Percentiles rank a stretch among this genome's conserved stretches.
These are phyloP conservation scores for Claviceps quebecensis DNA, from an alignment of 2,329 filamentous ascomycete genomes.

Conservation along the genomic window DNA sequence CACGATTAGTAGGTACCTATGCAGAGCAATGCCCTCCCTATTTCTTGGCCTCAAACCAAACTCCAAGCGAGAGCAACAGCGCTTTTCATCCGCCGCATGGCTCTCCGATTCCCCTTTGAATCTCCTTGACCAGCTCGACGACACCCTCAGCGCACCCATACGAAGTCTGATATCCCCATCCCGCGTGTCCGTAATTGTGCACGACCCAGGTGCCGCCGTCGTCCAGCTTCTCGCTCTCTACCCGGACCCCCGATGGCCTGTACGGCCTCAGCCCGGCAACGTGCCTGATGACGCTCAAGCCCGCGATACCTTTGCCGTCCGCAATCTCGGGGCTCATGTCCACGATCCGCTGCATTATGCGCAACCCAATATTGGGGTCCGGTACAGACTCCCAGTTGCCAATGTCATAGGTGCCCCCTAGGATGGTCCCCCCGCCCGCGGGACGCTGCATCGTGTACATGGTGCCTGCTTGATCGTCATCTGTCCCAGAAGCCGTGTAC, in stretches of 20 bases:
- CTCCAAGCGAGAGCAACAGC: conserved; percentile 14
- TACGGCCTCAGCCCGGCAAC: conserved; percentile 70
- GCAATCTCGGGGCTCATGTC: conserved; percentile 51
- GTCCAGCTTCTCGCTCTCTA: conserved; percentile 44
- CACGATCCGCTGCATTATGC: conserved; percentile 72
- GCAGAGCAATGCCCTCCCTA: neutral
- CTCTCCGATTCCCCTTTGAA: conserved; percentile 23
- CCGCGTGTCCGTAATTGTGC: conserved; percentile 68
- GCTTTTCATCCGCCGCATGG: conserved; percentile 10
- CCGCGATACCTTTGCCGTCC: conserved; percentile 53
- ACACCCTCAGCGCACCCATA: conserved; percentile 59
- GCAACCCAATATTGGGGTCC: conserved; percentile 63
- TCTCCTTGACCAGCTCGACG: conserved; percentile 51
- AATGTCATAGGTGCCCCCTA: conserved; percentile 76
- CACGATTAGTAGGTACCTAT: no score
- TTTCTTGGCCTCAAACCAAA: neutral
- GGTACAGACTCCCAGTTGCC: conserved; percentile 66
- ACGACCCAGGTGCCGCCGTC: conserved; percentile 52
- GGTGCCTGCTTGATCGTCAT: conserved; percentile 59
- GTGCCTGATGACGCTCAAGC: conserved; percentile 63
- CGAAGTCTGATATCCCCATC: conserved; percentile 58
- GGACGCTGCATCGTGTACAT: conserved; percentile 76
- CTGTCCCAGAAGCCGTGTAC: conserved; percentile 55
- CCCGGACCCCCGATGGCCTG: conserved; percentile 55
- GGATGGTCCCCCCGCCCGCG: conserved; percentile 63